Conservation (phyloP, 305 asterid species). For the Plantago coronopus region DNA sequence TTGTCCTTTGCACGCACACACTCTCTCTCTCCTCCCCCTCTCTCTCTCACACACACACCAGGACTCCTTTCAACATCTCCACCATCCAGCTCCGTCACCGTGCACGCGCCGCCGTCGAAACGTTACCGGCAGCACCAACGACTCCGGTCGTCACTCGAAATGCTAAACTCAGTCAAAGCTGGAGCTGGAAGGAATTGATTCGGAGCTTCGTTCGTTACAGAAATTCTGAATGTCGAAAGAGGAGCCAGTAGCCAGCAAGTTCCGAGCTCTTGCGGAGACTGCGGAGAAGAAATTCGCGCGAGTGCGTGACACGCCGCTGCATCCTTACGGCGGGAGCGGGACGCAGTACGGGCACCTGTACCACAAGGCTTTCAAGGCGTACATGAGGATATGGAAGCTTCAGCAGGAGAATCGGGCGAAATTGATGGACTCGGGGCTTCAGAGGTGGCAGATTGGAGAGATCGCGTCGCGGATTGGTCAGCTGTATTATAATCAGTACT, state of each 20-base stretch:
- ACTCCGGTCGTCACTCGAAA: background rate
- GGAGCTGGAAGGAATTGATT: too few species aligned
- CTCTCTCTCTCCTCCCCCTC: background rate
- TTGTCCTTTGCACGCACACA: background rate
- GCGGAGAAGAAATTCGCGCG: conserved; percentile 95
- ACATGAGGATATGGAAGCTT: conserved; percentile 79
- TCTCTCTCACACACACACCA: background rate
- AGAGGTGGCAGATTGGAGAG: conserved; percentile 98
- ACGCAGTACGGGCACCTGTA: conserved; percentile 54
- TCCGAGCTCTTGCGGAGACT: conserved; percentile 61
- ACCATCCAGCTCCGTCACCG: background rate
- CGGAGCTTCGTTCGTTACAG: background rate
- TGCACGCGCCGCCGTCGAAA: background rate
- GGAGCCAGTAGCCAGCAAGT: conserved; percentile 49
- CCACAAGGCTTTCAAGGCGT: conserved; percentile 85
- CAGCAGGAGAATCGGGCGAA: conserved; percentile 84
- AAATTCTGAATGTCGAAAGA: conserved; percentile 42
- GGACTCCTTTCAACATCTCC: background rate
- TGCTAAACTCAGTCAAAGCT: background rate
- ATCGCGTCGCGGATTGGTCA: conserved; percentile 98
- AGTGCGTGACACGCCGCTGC: conserved; percentile 86
- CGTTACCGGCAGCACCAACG: too few species aligned
- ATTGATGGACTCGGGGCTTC: conserved; percentile 70
- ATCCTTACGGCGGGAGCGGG: conserved; percentile 65
- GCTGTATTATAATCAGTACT: conserved; percentile 78